Percentiles rank a stretch among this genome's conserved stretches.
Evolutionary conservation across 345 rosid genomes (phyloP).

Genomic region (Kandelia obovata): DNA sequence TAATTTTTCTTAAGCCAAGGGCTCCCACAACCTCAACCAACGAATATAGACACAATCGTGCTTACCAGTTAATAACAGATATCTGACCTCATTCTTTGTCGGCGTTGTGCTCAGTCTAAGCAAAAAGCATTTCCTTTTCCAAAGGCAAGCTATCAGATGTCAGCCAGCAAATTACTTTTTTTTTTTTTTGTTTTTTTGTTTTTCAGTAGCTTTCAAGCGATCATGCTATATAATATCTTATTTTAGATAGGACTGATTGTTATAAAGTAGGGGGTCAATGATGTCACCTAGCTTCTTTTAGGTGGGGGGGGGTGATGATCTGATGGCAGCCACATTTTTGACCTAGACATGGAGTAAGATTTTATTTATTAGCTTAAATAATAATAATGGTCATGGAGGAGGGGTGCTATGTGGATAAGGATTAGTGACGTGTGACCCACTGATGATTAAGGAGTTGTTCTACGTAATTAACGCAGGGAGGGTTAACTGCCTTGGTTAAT

Average conservation of each 20-base stretch:
- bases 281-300: background rate
- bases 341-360: too few relatives aligned
- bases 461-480: conserved; percentile 13
- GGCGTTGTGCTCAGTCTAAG: background rate
- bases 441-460: background rate
- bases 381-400: too few relatives aligned
- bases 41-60: too few relatives aligned
- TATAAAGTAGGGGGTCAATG: background rate
- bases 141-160: conserved; percentile 6
- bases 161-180: conserved; percentile 5
- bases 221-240: background rate
- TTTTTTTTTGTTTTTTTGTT: too few relatives aligned
- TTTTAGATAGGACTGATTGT: too few relatives aligned
- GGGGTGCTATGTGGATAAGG: conserved; percentile 21
- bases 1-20: conserved; percentile 7
- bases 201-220: background rate
- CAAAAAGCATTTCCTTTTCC: background rate
- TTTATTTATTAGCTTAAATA: too few relatives aligned
- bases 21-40: background rate
- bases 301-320: background rate
- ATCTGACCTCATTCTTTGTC: conserved; percentile 7
- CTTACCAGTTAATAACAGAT: too few relatives aligned
- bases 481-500: too few relatives aligned
- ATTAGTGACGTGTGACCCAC: background rate
- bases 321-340: too few relatives aligned